phyloP scores from a whole-genome alignment of 495 filamentous ascomycete genomes.

The Terfezia claveryi region DNA sequence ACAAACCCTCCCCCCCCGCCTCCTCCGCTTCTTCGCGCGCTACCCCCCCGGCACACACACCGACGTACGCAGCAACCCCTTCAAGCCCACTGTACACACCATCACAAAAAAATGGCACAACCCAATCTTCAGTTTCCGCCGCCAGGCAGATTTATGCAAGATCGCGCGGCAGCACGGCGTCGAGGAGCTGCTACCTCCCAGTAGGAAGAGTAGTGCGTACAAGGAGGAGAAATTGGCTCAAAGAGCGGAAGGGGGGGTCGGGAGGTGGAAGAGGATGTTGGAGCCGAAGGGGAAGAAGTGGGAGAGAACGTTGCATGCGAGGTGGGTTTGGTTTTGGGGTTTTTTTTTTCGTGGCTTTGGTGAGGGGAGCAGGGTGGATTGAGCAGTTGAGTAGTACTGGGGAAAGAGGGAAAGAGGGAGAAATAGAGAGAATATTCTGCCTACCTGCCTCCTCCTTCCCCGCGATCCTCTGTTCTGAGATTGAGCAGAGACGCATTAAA shows the following conservation, averaged over 20 bases:
- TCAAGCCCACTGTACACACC: slow-evolving; percentile 36
- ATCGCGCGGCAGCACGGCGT: slow-evolving; percentile 59
- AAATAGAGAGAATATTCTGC: too few relatives aligned
- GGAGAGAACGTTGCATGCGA: slow-evolving; percentile 65
- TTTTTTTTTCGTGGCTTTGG: neutral
- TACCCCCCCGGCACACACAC: slow-evolving; percentile 43
- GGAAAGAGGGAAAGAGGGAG: too few relatives aligned
- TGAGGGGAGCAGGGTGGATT: neutral
- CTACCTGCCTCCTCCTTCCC: too few relatives aligned
- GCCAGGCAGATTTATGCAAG: slow-evolving; percentile 83
- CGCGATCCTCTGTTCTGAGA: too few relatives aligned
- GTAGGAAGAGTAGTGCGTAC: slow-evolving; percentile 50
- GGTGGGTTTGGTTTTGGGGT: slow-evolving; percentile 29
- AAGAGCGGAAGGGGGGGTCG: slow-evolving; percentile 26
- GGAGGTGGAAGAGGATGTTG: slow-evolving; percentile 66
- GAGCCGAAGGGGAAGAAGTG: slow-evolving; percentile 82
- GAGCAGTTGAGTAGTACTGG: too few relatives aligned
- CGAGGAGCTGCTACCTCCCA: slow-evolving; percentile 59
- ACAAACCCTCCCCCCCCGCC: slow-evolving; percentile 41
- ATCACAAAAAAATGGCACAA: slow-evolving; percentile 55
- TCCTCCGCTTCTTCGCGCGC: slow-evolving; percentile 72
- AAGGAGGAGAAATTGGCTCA: slow-evolving; percentile 43
- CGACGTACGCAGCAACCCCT: slow-evolving; percentile 23
- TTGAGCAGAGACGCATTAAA: too few relatives aligned
- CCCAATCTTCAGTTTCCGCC: slow-evolving; percentile 57